phyloP scores from a whole-genome alignment of 768 basidiomycete species.

The Tubosaeta sp. region DNA sequence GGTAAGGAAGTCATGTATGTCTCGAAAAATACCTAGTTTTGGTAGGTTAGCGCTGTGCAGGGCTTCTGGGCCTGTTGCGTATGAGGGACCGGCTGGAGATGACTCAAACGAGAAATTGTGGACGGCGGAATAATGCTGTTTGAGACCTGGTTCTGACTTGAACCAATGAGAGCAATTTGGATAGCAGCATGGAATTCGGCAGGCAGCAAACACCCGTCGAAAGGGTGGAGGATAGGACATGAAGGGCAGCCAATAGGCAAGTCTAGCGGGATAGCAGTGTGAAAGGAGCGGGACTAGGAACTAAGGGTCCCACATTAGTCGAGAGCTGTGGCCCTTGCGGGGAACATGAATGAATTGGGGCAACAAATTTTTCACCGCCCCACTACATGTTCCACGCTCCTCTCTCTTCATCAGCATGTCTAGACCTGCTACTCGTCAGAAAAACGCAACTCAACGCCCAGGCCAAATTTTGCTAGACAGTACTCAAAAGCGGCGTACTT shows the following conservation, averaged over 20 bases:
- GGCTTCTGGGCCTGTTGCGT: neutral
- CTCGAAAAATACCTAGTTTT: too few species aligned
- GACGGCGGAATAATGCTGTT: neutral
- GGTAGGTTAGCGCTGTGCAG: neutral
- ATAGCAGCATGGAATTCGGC: neutral
- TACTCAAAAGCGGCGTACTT: neutral
- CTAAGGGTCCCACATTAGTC: too few species aligned
- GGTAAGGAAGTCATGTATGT: too few species aligned
- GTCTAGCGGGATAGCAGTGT: too few species aligned
- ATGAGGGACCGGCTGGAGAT: too few species aligned
- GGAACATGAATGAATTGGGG: neutral
- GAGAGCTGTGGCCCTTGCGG: too few species aligned
- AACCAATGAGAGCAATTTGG: neutral
- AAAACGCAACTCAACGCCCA: constrained; percentile 5
- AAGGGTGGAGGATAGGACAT: neutral
- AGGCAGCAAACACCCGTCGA: too few species aligned
- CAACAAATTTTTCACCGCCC: neutral
- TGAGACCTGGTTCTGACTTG: neutral
- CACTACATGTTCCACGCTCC: neutral
- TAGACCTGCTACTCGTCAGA: neutral
- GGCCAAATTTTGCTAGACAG: constrained; percentile 1
- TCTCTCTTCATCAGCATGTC: neutral
- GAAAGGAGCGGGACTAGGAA: too few species aligned
- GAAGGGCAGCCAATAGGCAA: too few species aligned
- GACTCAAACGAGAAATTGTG: constrained; percentile 1